These are phyloP conservation scores for Shiraia bambusicola DNA, from an alignment of 2,329 filamentous ascomycete genomes.

Conservation along the genomic window DNA sequence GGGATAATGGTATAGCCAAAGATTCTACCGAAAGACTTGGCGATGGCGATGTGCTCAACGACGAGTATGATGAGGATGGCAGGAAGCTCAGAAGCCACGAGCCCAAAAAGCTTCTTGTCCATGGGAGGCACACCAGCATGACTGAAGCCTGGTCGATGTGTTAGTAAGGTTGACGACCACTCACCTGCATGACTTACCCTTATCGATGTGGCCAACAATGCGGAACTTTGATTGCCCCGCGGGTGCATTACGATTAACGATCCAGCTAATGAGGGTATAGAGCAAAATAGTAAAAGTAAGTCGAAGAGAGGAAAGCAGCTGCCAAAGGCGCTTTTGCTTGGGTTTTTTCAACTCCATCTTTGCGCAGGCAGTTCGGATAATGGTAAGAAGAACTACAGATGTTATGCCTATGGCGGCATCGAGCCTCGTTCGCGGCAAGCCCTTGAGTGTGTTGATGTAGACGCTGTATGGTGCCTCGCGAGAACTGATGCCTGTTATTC, in stretches of 20 bases:
- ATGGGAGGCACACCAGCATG: constrained; percentile 71
- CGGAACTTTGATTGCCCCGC: constrained; percentile 56
- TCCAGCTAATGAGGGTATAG: constrained; percentile 85
- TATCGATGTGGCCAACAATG: constrained; percentile 73
- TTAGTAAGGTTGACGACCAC: not conserved
- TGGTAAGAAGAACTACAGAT: constrained; percentile 74
- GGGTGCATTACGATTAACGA: constrained; percentile 61
- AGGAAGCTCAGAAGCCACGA: constrained; percentile 71
- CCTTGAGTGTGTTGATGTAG: constrained; percentile 77
- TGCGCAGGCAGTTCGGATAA: constrained; percentile 57
- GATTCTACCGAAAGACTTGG: constrained; percentile 87
- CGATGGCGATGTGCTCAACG: constrained; percentile 93
- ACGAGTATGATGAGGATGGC: constrained; percentile 84
- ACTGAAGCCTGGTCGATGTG: constrained; percentile 63
- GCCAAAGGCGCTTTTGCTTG: constrained; percentile 68
- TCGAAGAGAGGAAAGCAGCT: constrained; percentile 84
- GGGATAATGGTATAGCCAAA: constrained; percentile 94
- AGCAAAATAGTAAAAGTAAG: constrained; percentile 86
- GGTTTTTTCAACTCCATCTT: constrained; percentile 68
- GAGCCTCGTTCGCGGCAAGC: constrained; percentile 65
- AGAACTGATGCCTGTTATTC: constrained; percentile 72
- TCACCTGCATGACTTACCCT: constrained; percentile 52
- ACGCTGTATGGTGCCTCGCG: constrained; percentile 77
- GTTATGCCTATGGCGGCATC: constrained; percentile 89
- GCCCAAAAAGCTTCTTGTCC: constrained; percentile 62